These are phyloP conservation scores for Aspergillus incahuasiensis DNA, from an alignment of 495 filamentous ascomycete species.

Conservation along the genomic window DNA sequence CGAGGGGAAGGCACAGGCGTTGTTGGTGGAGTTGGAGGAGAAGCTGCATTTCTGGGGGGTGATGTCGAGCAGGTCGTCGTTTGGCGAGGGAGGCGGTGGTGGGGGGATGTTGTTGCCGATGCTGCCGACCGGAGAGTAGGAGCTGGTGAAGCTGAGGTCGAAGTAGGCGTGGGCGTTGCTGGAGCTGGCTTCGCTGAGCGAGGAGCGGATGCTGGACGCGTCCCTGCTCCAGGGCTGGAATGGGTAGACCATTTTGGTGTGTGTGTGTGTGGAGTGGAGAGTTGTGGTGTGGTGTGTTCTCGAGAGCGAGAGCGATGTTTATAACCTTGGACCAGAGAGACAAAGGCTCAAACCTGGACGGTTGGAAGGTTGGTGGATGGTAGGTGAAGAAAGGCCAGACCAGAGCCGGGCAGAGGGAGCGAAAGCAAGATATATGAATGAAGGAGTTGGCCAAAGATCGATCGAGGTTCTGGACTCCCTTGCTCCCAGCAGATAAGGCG, in stretches of 20 bases:
- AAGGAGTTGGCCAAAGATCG: conserved; percentile 18
- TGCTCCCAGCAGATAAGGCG: conserved; percentile 28
- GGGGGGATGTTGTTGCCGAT: conserved; percentile 3
- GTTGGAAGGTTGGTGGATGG: conserved; percentile 10
- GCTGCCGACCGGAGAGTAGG: conserved; percentile 28
- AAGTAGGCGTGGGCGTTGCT: conserved; percentile 34
- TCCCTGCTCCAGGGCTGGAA: conserved; percentile 24
- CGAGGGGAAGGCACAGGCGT: conserved; percentile 50
- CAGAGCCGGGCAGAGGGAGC: conserved; percentile 13
- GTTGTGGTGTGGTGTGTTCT: background rate
- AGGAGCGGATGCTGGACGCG: conserved; percentile 19
- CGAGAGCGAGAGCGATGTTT: background rate
- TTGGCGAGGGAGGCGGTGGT: conserved; percentile 37
- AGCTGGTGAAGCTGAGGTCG: conserved; percentile 38
- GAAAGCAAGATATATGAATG: conserved; percentile 12
- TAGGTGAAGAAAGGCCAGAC: background rate
- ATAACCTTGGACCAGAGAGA: background rate
- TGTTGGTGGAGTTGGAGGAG: conserved; percentile 39
- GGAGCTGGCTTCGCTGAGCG: conserved; percentile 22
- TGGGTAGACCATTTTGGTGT: conserved; percentile 17
- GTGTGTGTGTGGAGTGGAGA: background rate
- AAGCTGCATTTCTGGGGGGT: conserved; percentile 45
- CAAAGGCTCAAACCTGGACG: background rate
- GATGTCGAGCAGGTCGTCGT: conserved; percentile 40
- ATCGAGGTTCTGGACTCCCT: conserved; percentile 26